Conservation (phyloP, 257 asterid species). For the Scutellaria minor region DNA sequence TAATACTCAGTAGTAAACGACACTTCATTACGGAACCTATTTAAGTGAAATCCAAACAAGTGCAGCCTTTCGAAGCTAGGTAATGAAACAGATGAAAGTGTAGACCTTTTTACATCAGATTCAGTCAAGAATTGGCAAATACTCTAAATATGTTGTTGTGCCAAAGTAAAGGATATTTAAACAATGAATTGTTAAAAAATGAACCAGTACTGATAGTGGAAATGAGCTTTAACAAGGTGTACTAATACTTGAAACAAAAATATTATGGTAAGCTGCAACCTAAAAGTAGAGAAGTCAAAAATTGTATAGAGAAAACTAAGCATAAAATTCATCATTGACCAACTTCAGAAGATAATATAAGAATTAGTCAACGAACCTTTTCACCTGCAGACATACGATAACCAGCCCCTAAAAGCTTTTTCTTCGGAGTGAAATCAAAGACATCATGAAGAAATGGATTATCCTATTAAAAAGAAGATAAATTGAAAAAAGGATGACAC, state of each 20-base stretch:
- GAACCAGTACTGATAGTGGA: background rate
- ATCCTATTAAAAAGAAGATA: constrained; percentile 51
- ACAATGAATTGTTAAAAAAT: background rate
- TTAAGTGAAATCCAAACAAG: background rate
- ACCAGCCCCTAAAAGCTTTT: constrained; percentile 53
- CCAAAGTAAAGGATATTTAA: background rate
- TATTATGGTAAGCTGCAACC: background rate
- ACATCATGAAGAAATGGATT: constrained; percentile 91
- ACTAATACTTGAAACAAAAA: background rate
- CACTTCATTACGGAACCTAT: background rate
- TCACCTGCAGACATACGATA: constrained; percentile 60
- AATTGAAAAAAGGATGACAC: background rate
- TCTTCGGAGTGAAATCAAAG: constrained; percentile 75
- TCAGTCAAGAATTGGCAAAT: background rate
- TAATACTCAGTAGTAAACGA: background rate
- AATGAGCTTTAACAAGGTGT: background rate
- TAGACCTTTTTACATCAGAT: too few species aligned
- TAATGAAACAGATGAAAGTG: background rate
- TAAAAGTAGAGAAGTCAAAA: background rate
- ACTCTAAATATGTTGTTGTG: background rate
- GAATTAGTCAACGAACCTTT: constrained; percentile 58
- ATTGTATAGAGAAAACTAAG: background rate
- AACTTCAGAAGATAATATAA: background rate
- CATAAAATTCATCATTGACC: background rate
- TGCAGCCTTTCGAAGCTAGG: background rate